Conservation (phyloP, 306 rosid genomes). For the Pachyrhizus erosus region DNA sequence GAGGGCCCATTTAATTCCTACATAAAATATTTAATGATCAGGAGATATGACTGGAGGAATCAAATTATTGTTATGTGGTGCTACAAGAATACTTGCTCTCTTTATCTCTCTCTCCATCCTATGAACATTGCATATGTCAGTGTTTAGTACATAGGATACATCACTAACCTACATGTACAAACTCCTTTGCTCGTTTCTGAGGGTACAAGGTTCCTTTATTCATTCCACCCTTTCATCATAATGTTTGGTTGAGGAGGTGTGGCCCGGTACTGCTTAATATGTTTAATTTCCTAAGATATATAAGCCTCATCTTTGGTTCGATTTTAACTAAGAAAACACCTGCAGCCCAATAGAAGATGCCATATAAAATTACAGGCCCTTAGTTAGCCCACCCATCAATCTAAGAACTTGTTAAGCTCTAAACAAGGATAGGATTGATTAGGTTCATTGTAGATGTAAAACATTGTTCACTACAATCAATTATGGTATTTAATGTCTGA, state of each 20-base stretch:
- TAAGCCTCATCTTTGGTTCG: background rate
- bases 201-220: conserved; percentile 14
- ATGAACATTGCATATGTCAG: conserved; percentile 27
- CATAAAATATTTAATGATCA: background rate
- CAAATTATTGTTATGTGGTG: conserved; percentile 15
- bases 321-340: background rate
- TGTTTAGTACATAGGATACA: conserved; percentile 25
- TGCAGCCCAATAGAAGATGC: background rate
- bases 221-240: conserved; percentile 10
- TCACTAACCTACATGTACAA: conserved; percentile 17
- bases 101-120: conserved; percentile 8
- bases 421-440: background rate
- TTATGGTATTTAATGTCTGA: background rate
- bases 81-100: background rate
- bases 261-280: background rate
- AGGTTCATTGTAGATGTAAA: background rate
- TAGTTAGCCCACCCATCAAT: background rate
- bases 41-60: conserved; percentile 7
- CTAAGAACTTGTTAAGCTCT: background rate
- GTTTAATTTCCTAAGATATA: background rate
- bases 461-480: background rate
- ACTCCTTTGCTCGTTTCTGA: background rate
- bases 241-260: background rate
- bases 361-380: background rate
- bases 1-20: background rate